Conservation (phyloP, 345 rosid genomes). For the Dovyalis caffra region DNA sequence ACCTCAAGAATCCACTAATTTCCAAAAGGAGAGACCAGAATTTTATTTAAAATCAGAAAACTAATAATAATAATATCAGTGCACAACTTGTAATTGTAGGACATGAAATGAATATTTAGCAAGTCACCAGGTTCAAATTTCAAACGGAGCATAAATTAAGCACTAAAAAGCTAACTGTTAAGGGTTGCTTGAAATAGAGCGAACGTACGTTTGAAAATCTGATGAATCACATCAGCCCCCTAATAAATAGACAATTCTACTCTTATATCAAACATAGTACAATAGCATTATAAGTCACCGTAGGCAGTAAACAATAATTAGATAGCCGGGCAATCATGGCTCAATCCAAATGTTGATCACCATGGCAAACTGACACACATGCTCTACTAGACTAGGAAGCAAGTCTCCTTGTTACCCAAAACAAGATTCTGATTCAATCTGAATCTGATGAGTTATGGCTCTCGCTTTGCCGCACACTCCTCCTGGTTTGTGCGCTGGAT, state of each 20-base stretch:
- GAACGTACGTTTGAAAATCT: background rate
- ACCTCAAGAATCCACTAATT: background rate
- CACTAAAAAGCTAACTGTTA: background rate
- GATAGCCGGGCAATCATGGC: background rate
- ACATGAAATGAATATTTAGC: background rate
- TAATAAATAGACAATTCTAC: background rate
- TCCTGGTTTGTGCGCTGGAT: slow-evolving; percentile 45
- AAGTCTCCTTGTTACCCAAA: background rate
- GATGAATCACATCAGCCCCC: background rate
- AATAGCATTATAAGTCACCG: background rate
- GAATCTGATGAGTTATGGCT: slow-evolving; percentile 28
- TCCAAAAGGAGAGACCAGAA: background rate
- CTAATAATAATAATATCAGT: background rate
- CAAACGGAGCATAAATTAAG: background rate
- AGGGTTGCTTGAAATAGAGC: background rate
- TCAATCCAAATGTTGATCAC: background rate
- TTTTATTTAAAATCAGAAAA: background rate
- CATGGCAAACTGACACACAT: background rate
- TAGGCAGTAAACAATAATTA: background rate
- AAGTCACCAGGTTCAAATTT: background rate
- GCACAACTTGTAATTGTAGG: background rate
- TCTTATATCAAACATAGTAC: background rate
- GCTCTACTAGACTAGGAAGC: background rate
- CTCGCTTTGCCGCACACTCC: slow-evolving; percentile 67
- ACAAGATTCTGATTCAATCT: slow-evolving; percentile 4